These are phyloP conservation scores for Euphrasia confusa DNA, from an alignment of 257 asterid species.

Conservation along the genomic window DNA sequence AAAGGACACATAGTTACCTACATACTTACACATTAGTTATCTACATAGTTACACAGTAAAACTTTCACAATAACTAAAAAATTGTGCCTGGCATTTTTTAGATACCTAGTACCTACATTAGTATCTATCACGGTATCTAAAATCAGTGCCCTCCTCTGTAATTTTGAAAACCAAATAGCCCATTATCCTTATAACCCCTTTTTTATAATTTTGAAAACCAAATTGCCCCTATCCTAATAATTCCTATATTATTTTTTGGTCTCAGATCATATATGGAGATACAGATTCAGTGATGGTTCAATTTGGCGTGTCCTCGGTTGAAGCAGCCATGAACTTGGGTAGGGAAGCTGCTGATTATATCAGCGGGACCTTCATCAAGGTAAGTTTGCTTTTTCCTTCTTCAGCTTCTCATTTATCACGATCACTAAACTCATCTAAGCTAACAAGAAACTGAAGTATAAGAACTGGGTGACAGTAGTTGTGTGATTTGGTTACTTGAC, in stretches of 20 bases:
- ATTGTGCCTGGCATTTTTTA: too few relatives aligned
- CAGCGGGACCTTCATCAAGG: slow-evolving; percentile 83
- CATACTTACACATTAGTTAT: too few relatives aligned
- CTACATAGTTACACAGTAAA: too few relatives aligned
- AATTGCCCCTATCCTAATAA: too few relatives aligned
- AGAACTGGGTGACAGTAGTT: slow-evolving; percentile 15
- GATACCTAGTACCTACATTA: too few relatives aligned
- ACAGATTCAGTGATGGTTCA: slow-evolving; percentile 99
- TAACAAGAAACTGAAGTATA: slow-evolving; percentile 14
- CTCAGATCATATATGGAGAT: slow-evolving; percentile 96
- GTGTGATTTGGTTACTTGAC: slow-evolving; percentile 15
- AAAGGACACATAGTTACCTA: too few relatives aligned
- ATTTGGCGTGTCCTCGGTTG: slow-evolving; percentile 86
- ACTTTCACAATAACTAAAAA: too few relatives aligned
- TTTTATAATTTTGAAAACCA: too few relatives aligned
- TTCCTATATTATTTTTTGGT: slow-evolving; percentile 11
- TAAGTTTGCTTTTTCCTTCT: slow-evolving; percentile 26
- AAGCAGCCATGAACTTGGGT: slow-evolving; percentile 90
- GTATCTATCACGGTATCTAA: too few relatives aligned
- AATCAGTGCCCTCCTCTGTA: too few relatives aligned
- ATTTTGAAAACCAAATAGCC: too few relatives aligned
- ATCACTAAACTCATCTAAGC: slow-evolving; percentile 9
- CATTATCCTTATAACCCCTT: too few relatives aligned
- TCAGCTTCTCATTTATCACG: slow-evolving; percentile 17
- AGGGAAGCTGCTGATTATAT: slow-evolving; percentile 95